Evolutionary conservation across 345 rosid genomes (phyloP).

Genomic region (Hibiscus trionum): DNA sequence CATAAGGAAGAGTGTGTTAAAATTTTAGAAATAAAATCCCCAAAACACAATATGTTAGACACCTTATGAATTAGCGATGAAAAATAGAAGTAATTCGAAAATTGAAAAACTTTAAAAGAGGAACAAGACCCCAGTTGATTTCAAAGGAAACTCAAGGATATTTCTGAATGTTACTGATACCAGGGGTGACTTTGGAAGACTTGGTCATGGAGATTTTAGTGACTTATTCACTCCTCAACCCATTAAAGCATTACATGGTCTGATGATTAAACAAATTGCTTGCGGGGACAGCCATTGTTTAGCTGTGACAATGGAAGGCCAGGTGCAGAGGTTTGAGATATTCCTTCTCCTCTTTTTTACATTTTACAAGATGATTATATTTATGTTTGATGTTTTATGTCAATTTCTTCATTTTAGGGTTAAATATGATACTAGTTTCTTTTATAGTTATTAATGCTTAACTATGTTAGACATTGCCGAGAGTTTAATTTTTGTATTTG

Average conservation of each 20-base stretch:
- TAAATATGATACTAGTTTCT: neutral
- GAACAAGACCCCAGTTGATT: too few species aligned
- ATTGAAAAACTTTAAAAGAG: too few species aligned
- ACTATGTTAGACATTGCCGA: neutral
- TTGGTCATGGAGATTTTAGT: constrained; percentile 92
- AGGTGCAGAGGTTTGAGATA: constrained; percentile 66
- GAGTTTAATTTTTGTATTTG: neutral
- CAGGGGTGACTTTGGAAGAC: constrained; percentile 99
- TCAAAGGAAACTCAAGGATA: neutral
- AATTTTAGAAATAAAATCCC: too few species aligned
- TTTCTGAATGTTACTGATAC: constrained; percentile 8
- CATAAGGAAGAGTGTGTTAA: too few species aligned
- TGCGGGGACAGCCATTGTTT: constrained; percentile 98
- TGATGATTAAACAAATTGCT: constrained; percentile 83
- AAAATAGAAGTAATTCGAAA: too few species aligned
- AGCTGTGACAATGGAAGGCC: constrained; percentile 85
- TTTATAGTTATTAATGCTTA: neutral
- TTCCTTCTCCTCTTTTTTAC: neutral
- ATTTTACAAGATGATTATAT: neutral
- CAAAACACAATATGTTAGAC: too few species aligned
- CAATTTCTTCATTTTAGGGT: neutral
- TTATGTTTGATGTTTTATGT: neutral
- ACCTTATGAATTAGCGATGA: too few species aligned
- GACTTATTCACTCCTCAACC: constrained; percentile 91
- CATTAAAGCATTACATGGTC: constrained; percentile 64